These are phyloP conservation scores for Drosera capensis DNA, from an alignment of 148 eudicot genomes.

Conservation along the genomic window DNA sequence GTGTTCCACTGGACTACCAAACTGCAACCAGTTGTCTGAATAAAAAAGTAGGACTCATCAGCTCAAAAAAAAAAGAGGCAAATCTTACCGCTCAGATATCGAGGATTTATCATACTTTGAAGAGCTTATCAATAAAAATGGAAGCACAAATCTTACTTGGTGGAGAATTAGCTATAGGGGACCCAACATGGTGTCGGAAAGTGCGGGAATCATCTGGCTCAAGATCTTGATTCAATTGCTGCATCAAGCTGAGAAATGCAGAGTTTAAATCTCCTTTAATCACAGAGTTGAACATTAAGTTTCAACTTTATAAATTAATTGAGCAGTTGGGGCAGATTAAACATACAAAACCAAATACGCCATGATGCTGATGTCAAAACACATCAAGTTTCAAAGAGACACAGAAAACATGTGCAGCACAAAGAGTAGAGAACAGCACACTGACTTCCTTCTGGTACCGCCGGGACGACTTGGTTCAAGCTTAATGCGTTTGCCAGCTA, in stretches of 20 bases:
- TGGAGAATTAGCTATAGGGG: conserved; percentile 53
- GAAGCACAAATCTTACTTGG: conserved; percentile 33
- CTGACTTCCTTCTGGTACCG: conserved; percentile 80
- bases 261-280: conserved; percentile 1
- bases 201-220: conserved; percentile 53
- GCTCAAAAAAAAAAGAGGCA: neutral
- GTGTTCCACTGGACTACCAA: conserved; percentile 47
- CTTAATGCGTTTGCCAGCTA: conserved; percentile 94
- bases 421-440: conserved; percentile 4
- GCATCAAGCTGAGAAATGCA: conserved; percentile 40
- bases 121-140: neutral
- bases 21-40: conserved; percentile 59
- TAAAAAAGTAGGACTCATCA: conserved; percentile 5
- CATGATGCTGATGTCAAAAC: no score
- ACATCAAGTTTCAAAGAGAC: no score
- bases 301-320: neutral
- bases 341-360: no score
- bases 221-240: conserved; percentile 61
- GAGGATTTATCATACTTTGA: neutral
- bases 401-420: neutral
- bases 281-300: neutral
- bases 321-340: neutral
- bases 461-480: conserved; percentile 97
- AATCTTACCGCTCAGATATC: neutral
- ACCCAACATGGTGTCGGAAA: conserved; percentile 46